Evolutionary conservation across 441 rosid species (phyloP).

Genomic region (Gossypium gossypioides): DNA sequence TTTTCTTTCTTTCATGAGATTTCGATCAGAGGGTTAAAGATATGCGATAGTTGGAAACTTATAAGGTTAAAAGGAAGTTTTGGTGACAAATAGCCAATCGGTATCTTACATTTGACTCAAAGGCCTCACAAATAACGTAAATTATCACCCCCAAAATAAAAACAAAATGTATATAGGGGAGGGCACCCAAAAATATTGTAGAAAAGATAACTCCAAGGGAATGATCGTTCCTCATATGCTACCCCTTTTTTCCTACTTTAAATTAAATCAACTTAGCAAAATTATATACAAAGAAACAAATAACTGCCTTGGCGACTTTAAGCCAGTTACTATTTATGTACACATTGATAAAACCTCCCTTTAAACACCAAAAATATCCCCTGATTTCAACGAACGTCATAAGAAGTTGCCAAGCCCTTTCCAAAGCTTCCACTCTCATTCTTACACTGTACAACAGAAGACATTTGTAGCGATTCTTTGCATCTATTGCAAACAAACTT

Average conservation of each 20-base stretch:
- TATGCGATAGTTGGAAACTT: too few species aligned
- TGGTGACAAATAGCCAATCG: too few species aligned
- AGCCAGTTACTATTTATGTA: constrained; percentile 13
- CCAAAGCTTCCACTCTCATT: constrained; percentile 6
- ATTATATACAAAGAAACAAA: constrained; percentile 6
- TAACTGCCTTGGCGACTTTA: not conserved
- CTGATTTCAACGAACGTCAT: constrained; percentile 9
- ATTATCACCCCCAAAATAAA: too few species aligned
- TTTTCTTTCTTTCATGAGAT: too few species aligned
- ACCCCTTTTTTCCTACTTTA: not conserved
- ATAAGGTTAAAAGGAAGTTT: too few species aligned
- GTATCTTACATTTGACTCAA: too few species aligned
- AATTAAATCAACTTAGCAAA: not conserved
- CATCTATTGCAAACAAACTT: constrained; percentile 48
- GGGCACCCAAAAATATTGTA: not conserved
- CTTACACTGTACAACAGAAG: constrained; percentile 16
- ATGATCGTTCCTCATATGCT: not conserved
- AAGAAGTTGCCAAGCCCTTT: constrained; percentile 10
- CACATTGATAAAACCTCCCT: constrained; percentile 7
- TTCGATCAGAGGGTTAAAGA: too few species aligned
- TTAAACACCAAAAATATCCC: not conserved
- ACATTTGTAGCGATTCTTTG: constrained; percentile 10
- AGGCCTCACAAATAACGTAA: not conserved
- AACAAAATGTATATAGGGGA: too few species aligned
- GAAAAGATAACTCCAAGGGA: not conserved